These are phyloP conservation scores for Starmerella tilneyi DNA, from an alignment of 805 yeast genomes.

Conservation along the genomic window DNA sequence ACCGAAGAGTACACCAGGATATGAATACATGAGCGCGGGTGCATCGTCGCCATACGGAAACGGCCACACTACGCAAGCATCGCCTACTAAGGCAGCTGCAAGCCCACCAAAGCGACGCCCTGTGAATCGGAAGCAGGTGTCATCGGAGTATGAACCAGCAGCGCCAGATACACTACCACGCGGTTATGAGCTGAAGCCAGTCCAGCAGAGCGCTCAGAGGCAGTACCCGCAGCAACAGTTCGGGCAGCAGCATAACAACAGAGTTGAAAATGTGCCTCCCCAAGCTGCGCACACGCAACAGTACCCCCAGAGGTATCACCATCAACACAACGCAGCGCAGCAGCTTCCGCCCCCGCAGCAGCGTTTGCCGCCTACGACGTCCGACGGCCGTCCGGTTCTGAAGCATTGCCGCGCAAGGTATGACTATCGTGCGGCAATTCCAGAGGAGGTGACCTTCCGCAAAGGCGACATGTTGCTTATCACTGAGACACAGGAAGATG, in stretches of 20 bases:
- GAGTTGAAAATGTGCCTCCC: no score
- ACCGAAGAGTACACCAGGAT: constrained; percentile 6
- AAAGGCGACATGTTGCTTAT: constrained; percentile 48
- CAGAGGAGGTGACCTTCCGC: constrained; percentile 50
- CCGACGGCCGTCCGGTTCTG: constrained; percentile 46
- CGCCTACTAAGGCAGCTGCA: background rate
- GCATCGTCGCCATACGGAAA: constrained; percentile 15
- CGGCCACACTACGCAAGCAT: constrained; percentile 6
- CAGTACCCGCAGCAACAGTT: background rate
- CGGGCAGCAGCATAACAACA: background rate
- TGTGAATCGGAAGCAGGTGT: constrained; percentile 7
- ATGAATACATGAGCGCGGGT: background rate
- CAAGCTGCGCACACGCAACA: background rate
- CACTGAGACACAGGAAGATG: constrained; percentile 52
- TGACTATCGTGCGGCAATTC: constrained; percentile 49
- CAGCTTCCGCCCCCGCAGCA: constrained; percentile 1
- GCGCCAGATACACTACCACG: constrained; percentile 2
- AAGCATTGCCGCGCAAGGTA: constrained; percentile 46
- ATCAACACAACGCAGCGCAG: background rate
- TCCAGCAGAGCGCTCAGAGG: background rate
- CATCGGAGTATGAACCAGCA: constrained; percentile 1
- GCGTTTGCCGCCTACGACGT: constrained; percentile 38
- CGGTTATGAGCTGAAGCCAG: background rate
- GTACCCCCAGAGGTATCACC: background rate
- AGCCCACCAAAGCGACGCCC: constrained; percentile 5